phyloP scores from a whole-genome alignment of 768 basidiomycete genomes.

The Porphyrellus cyaneotinctus region DNA sequence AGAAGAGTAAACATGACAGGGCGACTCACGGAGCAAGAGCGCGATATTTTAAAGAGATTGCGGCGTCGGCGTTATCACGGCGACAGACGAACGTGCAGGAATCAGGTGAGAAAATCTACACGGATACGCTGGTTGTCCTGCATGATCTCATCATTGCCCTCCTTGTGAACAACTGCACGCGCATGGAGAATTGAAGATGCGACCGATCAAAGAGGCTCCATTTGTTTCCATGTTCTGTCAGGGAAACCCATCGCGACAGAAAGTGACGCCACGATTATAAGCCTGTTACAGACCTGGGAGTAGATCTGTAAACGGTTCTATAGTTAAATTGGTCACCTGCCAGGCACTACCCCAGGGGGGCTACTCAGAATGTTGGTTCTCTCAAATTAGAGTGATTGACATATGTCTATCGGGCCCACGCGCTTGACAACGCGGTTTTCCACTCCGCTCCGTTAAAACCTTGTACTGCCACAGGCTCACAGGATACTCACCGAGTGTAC shows the following conservation, averaged over 20 bases:
- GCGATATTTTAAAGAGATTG: not conserved
- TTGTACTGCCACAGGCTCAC: no score
- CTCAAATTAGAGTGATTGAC: not conserved
- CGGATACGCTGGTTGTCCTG: not conserved
- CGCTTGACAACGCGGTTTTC: not conserved
- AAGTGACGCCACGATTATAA: not conserved
- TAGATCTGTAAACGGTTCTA: not conserved
- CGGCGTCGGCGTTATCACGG: not conserved
- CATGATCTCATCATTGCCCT: not conserved
- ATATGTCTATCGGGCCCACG: not conserved
- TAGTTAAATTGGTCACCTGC: not conserved
- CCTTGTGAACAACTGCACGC: not conserved
- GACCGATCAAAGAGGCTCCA: not conserved
- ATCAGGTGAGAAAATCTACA: constrained; percentile 1
- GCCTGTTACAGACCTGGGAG: not conserved
- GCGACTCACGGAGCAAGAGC: not conserved
- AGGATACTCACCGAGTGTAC: no score
- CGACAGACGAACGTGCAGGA: not conserved
- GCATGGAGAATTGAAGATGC: not conserved
- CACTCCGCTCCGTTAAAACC: no score
- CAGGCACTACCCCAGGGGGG: not conserved
- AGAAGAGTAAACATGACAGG: constrained; percentile 6
- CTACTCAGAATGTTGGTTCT: not conserved
- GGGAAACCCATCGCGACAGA: not conserved
- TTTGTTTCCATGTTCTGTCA: not conserved